Evolutionary conservation across 148 eudicot species (phyloP).

Genomic region (Dianthus caryophyllus): DNA sequence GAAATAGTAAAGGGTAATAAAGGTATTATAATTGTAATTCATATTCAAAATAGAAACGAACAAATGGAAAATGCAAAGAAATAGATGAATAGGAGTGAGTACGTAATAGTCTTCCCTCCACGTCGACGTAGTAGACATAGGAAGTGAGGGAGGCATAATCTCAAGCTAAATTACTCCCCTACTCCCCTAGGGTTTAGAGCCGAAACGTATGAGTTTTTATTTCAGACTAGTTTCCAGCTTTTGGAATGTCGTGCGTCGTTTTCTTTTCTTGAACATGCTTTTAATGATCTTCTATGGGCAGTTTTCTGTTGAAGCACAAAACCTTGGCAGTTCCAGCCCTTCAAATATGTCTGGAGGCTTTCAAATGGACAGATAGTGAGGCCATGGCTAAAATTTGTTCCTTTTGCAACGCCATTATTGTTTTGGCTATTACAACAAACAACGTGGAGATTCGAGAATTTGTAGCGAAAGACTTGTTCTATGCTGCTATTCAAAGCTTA

Average conservation of each 20-base stretch:
- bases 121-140: too few relatives aligned
- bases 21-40: too few relatives aligned
- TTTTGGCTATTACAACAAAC: conserved; percentile 53
- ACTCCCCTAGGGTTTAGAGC: too few relatives aligned
- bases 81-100: too few relatives aligned
- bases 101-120: too few relatives aligned
- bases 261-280: background rate
- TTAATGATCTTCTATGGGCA: conserved; percentile 30
- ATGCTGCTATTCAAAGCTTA: conserved; percentile 76
- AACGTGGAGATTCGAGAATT: conserved; percentile 71
- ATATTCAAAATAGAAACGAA: too few relatives aligned
- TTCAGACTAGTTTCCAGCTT: background rate
- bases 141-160: too few relatives aligned
- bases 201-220: too few relatives aligned
- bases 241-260: background rate
- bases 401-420: conserved; percentile 64
- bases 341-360: conserved; percentile 72
- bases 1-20: too few relatives aligned
- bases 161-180: too few relatives aligned
- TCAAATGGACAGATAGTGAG: conserved; percentile 88
- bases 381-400: conserved; percentile 63
- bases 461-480: conserved; percentile 80
- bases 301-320: conserved; percentile 64
- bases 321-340: conserved; percentile 69
- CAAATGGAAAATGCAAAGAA: too few relatives aligned